Percentiles rank a stretch among this genome's conserved stretches.
Evolutionary conservation across 257 asterid species (phyloP).

Genomic region (Solanum commersonii): DNA sequence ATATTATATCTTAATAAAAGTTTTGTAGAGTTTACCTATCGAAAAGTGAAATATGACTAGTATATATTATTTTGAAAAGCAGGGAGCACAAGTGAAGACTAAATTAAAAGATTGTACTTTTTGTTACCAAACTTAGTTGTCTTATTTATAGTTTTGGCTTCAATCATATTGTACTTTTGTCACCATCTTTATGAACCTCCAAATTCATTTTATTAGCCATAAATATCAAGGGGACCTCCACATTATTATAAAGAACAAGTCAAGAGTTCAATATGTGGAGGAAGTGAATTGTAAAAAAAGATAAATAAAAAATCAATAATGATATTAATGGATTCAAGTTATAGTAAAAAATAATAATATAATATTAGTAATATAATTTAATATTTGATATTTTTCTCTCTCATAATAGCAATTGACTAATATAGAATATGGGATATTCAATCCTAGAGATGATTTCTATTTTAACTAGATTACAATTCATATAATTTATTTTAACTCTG

Average conservation of each 20-base stretch:
- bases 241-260: background rate
- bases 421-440: background rate
- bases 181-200: background rate
- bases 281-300: background rate
- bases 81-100: background rate
- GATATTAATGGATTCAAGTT: background rate
- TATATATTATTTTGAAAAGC: background rate
- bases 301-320: background rate
- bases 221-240: background rate
- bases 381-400: background rate
- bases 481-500: background rate
- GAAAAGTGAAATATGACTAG: background rate
- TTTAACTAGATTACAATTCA: background rate
- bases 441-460: background rate
- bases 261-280: background rate
- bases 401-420: background rate
- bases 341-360: too few relatives aligned
- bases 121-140: background rate
- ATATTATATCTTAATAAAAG: background rate
- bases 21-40: background rate
- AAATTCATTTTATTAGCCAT: background rate
- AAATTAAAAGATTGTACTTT: background rate
- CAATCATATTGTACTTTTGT: background rate
- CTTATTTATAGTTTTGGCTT: background rate
- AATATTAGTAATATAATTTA: too few relatives aligned